Conservation (phyloP, 805 yeast genomes). For the Starmerella riodocensis region DNA sequence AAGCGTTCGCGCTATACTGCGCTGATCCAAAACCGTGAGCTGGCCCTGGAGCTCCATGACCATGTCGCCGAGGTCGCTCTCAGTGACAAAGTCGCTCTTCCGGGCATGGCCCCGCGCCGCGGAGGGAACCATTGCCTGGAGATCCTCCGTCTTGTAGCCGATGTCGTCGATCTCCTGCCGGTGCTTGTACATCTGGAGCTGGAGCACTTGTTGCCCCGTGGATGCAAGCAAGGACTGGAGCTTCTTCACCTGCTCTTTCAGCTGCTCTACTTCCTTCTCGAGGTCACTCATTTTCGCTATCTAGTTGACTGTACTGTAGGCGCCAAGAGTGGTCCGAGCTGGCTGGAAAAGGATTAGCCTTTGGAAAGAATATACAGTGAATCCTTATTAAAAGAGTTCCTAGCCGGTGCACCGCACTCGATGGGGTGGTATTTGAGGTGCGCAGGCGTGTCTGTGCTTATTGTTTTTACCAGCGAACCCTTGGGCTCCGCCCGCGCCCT, state of each 20-base stretch:
- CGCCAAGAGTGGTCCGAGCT: too few species aligned
- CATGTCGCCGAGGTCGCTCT: conserved; percentile 72
- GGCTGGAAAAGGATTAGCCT: too few species aligned
- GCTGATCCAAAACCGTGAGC: conserved; percentile 58
- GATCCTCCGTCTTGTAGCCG: conserved; percentile 17
- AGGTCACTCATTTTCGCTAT: conserved; percentile 6
- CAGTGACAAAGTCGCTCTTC: conserved; percentile 36
- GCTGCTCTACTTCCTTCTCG: conserved; percentile 24
- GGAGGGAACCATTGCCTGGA: conserved; percentile 19
- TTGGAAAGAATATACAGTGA: too few species aligned
- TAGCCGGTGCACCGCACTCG: too few species aligned
- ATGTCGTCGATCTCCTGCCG: conserved; percentile 24
- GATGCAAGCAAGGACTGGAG: conserved; percentile 54
- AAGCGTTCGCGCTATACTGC: conserved; percentile 56
- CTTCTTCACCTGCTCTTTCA: conserved; percentile 39
- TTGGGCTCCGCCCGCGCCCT: too few species aligned
- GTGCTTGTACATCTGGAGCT: conserved; percentile 48
- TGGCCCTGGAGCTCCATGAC: conserved; percentile 88
- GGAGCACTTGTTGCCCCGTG: conserved; percentile 69
- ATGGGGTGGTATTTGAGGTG: too few species aligned
- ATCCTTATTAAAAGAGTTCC: too few species aligned
- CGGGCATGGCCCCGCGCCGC: conserved; percentile 1
- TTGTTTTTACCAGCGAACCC: too few species aligned
- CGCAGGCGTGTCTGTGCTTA: too few species aligned
- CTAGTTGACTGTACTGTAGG: too few species aligned